Base-by-base conservation (phyloP, 2,329 filamentous ascomycete genomes). In the Clonostachys rosea region DNA sequence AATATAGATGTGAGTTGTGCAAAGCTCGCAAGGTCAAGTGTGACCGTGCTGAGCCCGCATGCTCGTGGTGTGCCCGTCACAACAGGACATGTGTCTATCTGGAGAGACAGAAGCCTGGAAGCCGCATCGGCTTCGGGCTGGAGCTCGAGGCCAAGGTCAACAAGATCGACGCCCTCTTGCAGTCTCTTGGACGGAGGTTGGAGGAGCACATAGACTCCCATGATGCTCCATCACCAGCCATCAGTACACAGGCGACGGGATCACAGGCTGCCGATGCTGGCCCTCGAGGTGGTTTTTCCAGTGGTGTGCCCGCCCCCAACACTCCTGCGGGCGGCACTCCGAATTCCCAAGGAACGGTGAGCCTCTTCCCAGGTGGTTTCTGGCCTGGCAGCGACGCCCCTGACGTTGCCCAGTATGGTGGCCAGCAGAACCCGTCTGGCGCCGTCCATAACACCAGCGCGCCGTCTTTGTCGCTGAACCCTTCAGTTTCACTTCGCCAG, bases 51-150 rank as follows among this genome's bases (percentile, higher is more conserved):
- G 76, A 80, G 55, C 78, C 78, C 3, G 75, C 76, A n/a, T 88
- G 84, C 64, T 83, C 83, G 18, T 88, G 84, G 84, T 89, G 84
- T 61, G 67, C 79, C 44, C 79, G 84, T 44, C 86, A 88, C 62
- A 76, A 77, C 49, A 79, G 85, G 52, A 56, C 73, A 40, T 88
- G 84, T 60, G 80, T 86, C 60, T 88, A 88, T 60, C 81, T 80
- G 50, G 84, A 86, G 56, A 74, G 84, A 40, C 86, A 87, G 67
- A 87, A 87, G 61, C 83, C 84, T 8, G 84, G 85, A 3, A 71
- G 79, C 36, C 70, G 79, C 33, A 77, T 82, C 55, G 82, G 81
- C 41, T 83, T 83, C 61, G 79, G 79, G 13, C 68, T 80, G 44
- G 81, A 85, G 63, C 71, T 84, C 6, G 81, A 75, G 54, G 66